Conservation (phyloP, 768 basidiomycete species). For the Boletus rex-veris region DNA sequence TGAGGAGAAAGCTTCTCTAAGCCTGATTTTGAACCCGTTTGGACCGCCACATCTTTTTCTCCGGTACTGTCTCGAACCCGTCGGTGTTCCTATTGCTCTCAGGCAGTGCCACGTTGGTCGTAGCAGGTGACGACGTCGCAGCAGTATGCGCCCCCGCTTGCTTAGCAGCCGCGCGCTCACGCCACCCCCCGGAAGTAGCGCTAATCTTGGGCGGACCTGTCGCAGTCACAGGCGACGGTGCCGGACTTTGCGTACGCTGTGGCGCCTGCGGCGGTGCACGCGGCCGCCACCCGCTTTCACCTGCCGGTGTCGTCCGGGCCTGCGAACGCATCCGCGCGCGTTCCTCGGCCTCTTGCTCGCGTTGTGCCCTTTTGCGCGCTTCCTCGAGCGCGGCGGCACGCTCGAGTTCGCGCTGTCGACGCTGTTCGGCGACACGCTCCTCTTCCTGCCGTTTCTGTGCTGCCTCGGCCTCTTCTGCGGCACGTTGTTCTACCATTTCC, state of each 20-base stretch:
- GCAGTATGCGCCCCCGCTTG: neutral
- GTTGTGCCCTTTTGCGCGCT: constrained; percentile 55
- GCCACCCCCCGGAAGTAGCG: constrained; percentile 49
- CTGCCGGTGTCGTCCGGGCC: constrained; percentile 26
- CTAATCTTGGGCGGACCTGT: constrained; percentile 38
- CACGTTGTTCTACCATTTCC: constrained; percentile 42
- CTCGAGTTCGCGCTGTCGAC: constrained; percentile 51
- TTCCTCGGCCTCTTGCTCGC: constrained; percentile 69
- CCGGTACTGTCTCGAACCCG: constrained; percentile 63
- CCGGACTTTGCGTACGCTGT: constrained; percentile 55
- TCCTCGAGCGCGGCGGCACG: constrained; percentile 51
- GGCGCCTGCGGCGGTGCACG: constrained; percentile 33
- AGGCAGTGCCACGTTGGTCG: constrained; percentile 30
- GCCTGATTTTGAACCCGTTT: constrained; percentile 14
- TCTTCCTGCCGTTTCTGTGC: constrained; percentile 61
- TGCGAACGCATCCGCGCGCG: constrained; percentile 37
- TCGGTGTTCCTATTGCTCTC: constrained; percentile 56
- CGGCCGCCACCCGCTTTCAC: constrained; percentile 11
- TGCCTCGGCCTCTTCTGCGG: constrained; percentile 53
- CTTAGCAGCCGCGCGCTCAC: constrained; percentile 36
- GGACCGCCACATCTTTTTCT: constrained; percentile 25
- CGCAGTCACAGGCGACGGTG: constrained; percentile 34
- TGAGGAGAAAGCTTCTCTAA: neutral
- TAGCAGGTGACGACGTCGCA: constrained; percentile 9
- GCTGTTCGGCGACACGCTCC: constrained; percentile 47